phyloP scores from a whole-genome alignment of 179 eudicot species.

The Spinacia oleracea region DNA sequence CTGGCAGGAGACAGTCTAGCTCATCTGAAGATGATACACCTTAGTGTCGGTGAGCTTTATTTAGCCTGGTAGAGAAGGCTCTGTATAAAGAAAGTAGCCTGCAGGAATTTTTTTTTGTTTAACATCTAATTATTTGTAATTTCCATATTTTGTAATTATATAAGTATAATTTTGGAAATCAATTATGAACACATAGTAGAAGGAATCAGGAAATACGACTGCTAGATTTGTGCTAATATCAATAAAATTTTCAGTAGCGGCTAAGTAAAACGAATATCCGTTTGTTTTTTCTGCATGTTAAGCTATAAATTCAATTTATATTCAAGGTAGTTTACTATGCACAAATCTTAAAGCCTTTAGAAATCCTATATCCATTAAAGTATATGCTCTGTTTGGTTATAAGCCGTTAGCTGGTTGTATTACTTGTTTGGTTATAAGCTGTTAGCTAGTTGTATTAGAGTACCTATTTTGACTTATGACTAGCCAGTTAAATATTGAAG shows the following conservation, averaged over 20 bases:
- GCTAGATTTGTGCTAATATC: neutral
- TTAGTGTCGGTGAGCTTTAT: slow-evolving; percentile 24
- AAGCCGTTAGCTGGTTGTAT: no score
- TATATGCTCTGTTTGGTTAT: no score
- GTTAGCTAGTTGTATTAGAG: no score
- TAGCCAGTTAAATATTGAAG: no score
- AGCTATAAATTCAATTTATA: no score
- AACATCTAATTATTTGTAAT: slow-evolving; percentile 28
- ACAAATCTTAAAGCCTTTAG: no score
- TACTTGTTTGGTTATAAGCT: no score
- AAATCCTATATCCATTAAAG: no score
- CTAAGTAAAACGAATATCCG: neutral
- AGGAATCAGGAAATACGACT: neutral
- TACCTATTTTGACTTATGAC: no score
- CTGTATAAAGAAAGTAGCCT: slow-evolving; percentile 37
- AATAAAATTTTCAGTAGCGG: neutral
- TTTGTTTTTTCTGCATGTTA: neutral
- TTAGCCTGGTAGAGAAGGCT: slow-evolving; percentile 33
- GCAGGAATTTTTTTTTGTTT: slow-evolving; percentile 29
- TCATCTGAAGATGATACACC: slow-evolving; percentile 59
- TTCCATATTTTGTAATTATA: slow-evolving; percentile 36
- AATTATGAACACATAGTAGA: neutral
- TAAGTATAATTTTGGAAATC: slow-evolving; percentile 38
- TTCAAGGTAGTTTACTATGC: no score
- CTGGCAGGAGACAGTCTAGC: slow-evolving; percentile 42